Conservation (phyloP, 176 grass and related monocot species). For the Alopecurus myosuroides region DNA sequence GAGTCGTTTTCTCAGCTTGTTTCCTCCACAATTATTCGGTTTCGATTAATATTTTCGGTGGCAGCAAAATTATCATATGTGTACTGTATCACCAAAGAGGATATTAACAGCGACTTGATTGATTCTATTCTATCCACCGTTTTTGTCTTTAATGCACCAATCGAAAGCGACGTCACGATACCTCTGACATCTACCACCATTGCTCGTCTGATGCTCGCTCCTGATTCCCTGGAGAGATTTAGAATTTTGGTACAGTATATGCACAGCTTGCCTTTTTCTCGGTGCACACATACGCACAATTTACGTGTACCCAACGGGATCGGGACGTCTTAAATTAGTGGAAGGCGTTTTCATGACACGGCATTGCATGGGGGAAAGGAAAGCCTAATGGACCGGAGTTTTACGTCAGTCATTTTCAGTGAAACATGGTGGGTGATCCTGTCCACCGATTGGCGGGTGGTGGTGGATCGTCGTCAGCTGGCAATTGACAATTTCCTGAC, state of each 20-base stretch:
- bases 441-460: slow-evolving; percentile 18
- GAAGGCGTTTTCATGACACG: slow-evolving; percentile 6
- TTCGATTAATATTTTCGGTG: neutral
- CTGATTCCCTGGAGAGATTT: neutral
- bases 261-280: neutral
- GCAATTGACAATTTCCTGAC: neutral
- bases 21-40: neutral
- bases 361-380: neutral
- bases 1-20: neutral
- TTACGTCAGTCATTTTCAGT: slow-evolving; percentile 3
- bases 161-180: neutral
- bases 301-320: neutral
- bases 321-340: neutral
- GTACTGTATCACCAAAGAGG: neutral
- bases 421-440: neutral
- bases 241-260: neutral
- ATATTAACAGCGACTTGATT: slow-evolving; percentile 3
- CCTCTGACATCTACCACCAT: neutral
- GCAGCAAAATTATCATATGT: neutral
- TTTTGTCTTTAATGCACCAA: neutral
- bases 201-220: neutral
- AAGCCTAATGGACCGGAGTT: neutral
- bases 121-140: slow-evolving; percentile 1
- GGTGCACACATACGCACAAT: neutral
- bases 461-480: neutral